phyloP scores from a whole-genome alignment of 1,139 yeast species.

The Suhomyces bribrorum region DNA sequence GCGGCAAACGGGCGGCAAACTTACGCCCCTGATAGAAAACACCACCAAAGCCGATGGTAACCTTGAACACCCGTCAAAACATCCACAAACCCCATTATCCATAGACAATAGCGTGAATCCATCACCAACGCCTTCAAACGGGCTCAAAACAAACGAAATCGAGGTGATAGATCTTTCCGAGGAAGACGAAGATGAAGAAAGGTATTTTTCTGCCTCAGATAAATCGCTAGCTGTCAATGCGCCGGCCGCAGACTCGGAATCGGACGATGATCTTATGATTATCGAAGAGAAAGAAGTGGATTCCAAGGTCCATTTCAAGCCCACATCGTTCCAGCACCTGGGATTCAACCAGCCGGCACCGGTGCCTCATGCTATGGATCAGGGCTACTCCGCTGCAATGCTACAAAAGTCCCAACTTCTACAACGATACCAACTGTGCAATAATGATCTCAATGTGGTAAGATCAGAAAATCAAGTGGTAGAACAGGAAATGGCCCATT shows the following conservation, averaged over 20 bases:
- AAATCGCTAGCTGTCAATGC: neutral
- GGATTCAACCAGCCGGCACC: conserved; percentile 36
- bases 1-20: no score
- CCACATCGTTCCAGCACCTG: conserved; percentile 17
- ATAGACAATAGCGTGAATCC: no score
- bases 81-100: no score
- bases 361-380: conserved; percentile 28
- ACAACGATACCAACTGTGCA: conserved; percentile 8
- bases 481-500: conserved; percentile 5
- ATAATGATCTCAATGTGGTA: conserved; percentile 2
- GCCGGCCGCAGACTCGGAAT: conserved; percentile 9
- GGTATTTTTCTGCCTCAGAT: conserved; percentile 2
- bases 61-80: no score
- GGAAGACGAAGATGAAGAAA: conserved; percentile 8
- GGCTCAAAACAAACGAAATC: neutral
- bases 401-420: conserved; percentile 10
- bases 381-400: conserved; percentile 2
- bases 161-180: conserved; percentile 14
- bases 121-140: neutral
- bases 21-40: no score
- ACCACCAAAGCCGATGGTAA: no score
- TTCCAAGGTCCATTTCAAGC: conserved; percentile 21
- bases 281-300: conserved; percentile 22
- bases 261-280: conserved; percentile 27
- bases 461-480: conserved; percentile 1